Percentiles rank a stretch among this genome's conserved stretches.
These are phyloP conservation scores for Camellia granthamiana DNA, from an alignment of 148 eudicot species.

Conservation along the genomic window DNA sequence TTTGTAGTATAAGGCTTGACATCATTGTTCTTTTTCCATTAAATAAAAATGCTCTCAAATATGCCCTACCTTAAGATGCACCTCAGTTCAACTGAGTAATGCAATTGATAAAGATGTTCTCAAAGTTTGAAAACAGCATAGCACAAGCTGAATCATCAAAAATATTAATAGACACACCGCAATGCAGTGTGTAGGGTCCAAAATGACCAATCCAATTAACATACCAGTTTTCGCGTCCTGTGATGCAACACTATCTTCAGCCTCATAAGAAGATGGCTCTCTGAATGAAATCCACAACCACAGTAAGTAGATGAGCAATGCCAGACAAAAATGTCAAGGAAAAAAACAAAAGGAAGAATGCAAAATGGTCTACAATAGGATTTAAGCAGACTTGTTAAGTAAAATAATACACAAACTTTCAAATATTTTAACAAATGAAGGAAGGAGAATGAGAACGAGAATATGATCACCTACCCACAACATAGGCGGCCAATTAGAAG, in stretches of 20 bases:
- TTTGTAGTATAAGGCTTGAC: too few species aligned
- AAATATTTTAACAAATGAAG: neutral
- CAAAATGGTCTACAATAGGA: neutral
- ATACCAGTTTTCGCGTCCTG: slow-evolving; percentile 37
- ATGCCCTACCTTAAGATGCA: too few species aligned
- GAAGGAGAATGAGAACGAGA: slow-evolving; percentile 4
- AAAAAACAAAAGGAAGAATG: neutral
- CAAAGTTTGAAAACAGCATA: neutral
- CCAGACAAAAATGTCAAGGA: slow-evolving; percentile 18
- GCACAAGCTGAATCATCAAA: neutral
- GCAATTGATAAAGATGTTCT: neutral
- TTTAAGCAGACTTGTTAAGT: neutral
- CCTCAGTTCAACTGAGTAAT: neutral
- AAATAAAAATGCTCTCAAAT: too few species aligned
- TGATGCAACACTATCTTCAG: slow-evolving; percentile 23
- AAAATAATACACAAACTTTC: neutral
- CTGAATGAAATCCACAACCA: slow-evolving; percentile 55
- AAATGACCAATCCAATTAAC: slow-evolving; percentile 3
- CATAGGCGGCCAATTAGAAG: slow-evolving; percentile 66
- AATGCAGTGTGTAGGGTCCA: neutral
- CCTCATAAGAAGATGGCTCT: slow-evolving; percentile 45
- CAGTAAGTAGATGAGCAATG: slow-evolving; percentile 66
- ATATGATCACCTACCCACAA: slow-evolving; percentile 53
- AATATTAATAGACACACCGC: too few species aligned
- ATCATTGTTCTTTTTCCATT: too few species aligned